Conservation (phyloP, 2,329 filamentous ascomycete species). For the Paraconiothyrium sp. region DNA sequence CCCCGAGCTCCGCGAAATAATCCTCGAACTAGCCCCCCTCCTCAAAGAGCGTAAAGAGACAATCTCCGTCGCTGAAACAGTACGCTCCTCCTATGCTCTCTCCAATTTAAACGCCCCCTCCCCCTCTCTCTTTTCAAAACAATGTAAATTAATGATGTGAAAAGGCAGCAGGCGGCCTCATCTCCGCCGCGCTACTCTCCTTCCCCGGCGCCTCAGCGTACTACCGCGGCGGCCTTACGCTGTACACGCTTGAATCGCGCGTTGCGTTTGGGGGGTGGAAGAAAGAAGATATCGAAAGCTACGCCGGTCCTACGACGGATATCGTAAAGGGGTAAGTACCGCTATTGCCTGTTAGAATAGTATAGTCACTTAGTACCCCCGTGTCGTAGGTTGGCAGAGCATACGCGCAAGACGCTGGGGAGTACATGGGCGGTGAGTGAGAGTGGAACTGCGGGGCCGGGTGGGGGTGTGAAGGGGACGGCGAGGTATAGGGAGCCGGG, state of each 20-base stretch:
- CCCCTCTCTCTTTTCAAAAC: no score
- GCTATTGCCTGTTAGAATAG: no score
- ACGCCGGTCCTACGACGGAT: constrained; percentile 67
- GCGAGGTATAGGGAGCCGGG: constrained; percentile 68
- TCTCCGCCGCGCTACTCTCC: constrained; percentile 67
- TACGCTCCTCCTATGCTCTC: constrained; percentile 33
- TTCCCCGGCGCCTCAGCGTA: constrained; percentile 66
- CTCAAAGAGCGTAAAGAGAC: constrained; percentile 66
- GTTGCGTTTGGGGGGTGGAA: constrained; percentile 71
- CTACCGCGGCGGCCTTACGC: constrained; percentile 70
- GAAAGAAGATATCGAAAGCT: constrained; percentile 59
- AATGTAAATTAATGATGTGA: no score
- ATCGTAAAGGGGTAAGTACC: constrained; percentile 59
- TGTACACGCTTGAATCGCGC: constrained; percentile 68
- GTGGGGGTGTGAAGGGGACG: constrained; percentile 60
- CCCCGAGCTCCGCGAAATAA: constrained; percentile 54
- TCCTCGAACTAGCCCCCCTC: constrained; percentile 61
- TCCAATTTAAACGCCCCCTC: background rate
- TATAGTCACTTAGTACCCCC: no score
- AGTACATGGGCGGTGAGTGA: constrained; percentile 68
- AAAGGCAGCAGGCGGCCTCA: constrained; percentile 70
- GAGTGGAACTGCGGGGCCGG: constrained; percentile 72
- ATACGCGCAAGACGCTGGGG: constrained; percentile 64
- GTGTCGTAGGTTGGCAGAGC: constrained; percentile 56
- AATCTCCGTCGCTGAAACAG: constrained; percentile 70